Base-by-base conservation (phyloP, 441 rosid species). In the Isatis lusitanica region DNA sequence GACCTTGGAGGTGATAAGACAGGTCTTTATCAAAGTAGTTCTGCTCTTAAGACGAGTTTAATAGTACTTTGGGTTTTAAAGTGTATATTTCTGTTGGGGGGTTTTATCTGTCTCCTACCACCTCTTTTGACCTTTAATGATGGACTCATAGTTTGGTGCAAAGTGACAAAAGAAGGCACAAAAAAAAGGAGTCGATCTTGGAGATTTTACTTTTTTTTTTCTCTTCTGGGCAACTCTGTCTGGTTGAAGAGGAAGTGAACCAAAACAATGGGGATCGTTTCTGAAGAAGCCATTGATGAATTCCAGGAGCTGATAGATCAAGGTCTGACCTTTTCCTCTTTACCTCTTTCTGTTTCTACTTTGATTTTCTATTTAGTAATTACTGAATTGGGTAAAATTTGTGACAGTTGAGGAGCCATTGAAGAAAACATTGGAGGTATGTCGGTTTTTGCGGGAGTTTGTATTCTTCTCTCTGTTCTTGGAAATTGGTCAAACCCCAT, bases 371-470 rank as follows among this genome's bases (percentile, higher is more conserved):
- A 2, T n/a, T 15, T 56, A 68, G 24, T 59, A 7, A 1, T 57
- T 64, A 66, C 38, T 70, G 4, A 24, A 28, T 61, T 64, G 63
- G 48, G 66, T 31, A 63, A 51, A 16, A 55, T 42, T 70, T 15
- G 55, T 83, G 71, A 51, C 86, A 91, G 98, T 84, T 69, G 97
- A 94, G 68, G 96, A 88, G 85, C 84, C 88, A 63, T 73, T 91
- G 85, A 86, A 80, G 86, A 73, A 58, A 50, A 85, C 96, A 64
- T 85, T 80, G 71, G 78, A 91, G 95, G 98, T 93, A 67, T 36
- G 78, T 33, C 43, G 42, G 44, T 58, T 66, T 59, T 66, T 28
- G 17, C 11, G 47, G 30, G 46, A 44, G 26, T 53, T 28, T 28
- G 38, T 44, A 3, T 31, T n/a, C 21, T 7, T 53, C 39, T 42